Percentiles rank a stretch among this genome's conserved stretches.
These are phyloP conservation scores for Phaeotremella fagi DNA, from an alignment of 768 basidiomycete species.

Conservation along the genomic window DNA sequence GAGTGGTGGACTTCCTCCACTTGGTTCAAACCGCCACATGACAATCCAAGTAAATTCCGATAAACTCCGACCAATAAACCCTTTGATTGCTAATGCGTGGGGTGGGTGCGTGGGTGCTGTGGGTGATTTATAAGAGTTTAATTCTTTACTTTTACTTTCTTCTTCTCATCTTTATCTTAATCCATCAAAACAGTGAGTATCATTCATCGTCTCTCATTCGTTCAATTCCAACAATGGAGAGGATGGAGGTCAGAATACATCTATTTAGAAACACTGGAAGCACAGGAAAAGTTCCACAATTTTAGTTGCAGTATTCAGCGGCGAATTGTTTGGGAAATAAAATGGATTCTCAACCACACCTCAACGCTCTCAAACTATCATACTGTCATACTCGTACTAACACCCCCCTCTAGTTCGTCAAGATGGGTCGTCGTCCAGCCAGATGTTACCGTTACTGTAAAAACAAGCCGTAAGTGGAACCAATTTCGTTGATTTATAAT, in stretches of 20 bases:
- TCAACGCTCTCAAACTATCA: too few species aligned
- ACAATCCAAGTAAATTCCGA: background rate
- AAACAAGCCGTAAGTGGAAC: slow-evolving; percentile 74
- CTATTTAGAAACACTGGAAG: too few species aligned
- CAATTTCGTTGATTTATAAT: slow-evolving; percentile 50
- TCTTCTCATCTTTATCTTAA: slow-evolving; percentile 3
- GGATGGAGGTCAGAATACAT: background rate
- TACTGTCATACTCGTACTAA: background rate
- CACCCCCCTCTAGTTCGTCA: slow-evolving; percentile 39
- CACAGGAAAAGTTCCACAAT: too few species aligned
- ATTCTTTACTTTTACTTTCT: background rate
- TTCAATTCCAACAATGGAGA: background rate
- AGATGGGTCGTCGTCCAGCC: slow-evolving; percentile 96
- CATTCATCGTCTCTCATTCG: background rate
- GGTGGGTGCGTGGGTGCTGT: background rate
- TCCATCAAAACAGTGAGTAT: slow-evolving; percentile 4
- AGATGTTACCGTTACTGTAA: slow-evolving; percentile 99
- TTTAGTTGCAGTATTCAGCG: background rate
- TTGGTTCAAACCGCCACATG: background rate
- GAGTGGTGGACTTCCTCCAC: background rate
- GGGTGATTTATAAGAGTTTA: too few species aligned
- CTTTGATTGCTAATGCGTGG: background rate
- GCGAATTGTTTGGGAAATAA: background rate
- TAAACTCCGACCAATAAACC: slow-evolving; percentile 1
- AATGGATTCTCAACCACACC: too few species aligned